Conservation (phyloP, 176 grass and related monocot species). For the Avena sativa region DNA sequence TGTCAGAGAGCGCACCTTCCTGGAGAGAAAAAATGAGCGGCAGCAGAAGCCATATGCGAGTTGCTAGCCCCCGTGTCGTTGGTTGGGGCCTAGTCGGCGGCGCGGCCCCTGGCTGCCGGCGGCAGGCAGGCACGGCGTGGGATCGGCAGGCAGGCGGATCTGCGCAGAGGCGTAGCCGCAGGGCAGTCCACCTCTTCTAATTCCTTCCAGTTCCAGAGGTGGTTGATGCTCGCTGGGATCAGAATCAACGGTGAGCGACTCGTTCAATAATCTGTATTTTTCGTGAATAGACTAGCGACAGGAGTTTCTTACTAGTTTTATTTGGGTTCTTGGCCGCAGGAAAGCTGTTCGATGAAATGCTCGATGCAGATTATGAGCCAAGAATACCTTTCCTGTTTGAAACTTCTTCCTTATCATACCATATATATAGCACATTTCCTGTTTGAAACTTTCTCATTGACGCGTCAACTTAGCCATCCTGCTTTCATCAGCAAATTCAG, state of each 20-base stretch:
- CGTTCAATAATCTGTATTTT: no score
- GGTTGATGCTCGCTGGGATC: neutral
- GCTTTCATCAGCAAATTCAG: neutral
- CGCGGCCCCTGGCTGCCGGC: neutral
- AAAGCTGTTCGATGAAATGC: neutral
- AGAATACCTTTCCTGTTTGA: neutral
- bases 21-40: neutral
- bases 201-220: neutral
- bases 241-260: neutral
- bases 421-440: neutral
- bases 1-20: no score
- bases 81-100: conserved; percentile 42
- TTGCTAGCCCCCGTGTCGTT: neutral
- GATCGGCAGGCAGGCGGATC: no score
- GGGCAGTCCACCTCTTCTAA: neutral
- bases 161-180: neutral
- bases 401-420: neutral
- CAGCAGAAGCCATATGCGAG: conserved; percentile 33
- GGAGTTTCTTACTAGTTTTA: neutral
- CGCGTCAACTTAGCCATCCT: neutral
- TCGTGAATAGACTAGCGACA: no score
- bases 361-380: neutral
- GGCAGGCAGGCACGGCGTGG: neutral
- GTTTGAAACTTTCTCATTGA: neutral
- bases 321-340: neutral